Evolutionary conservation across 441 rosid species (phyloP).

Genomic region (Raphanus hybrid): DNA sequence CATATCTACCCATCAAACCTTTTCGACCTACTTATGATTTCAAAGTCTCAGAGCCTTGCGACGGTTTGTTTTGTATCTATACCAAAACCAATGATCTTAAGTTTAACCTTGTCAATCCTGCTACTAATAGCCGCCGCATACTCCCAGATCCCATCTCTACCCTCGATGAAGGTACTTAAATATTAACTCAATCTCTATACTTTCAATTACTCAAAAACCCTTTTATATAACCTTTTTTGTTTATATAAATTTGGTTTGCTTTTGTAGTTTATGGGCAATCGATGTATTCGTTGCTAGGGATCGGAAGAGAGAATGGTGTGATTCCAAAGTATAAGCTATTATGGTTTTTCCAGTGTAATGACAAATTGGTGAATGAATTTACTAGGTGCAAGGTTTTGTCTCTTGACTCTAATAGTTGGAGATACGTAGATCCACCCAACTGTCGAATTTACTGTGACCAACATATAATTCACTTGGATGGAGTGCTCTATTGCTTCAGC

Average conservation of each 20-base stretch:
- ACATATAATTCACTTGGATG: constrained; percentile 1
- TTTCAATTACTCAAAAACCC: no score
- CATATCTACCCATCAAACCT: not conserved
- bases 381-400: constrained; percentile 12
- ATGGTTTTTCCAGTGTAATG: not conserved
- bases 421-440: not conserved
- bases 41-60: constrained; percentile 7
- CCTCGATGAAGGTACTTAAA: no score
- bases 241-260: no score
- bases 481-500: not conserved
- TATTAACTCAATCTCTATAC: no score
- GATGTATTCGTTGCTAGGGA: not conserved
- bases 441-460: not conserved
- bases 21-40: not conserved
- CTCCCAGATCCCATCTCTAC: not conserved
- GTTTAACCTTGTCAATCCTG: constrained; percentile 1
- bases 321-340: constrained; percentile 14
- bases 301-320: constrained; percentile 7
- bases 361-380: not conserved
- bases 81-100: no score
- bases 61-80: not conserved
- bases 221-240: no score
- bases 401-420: constrained; percentile 16
- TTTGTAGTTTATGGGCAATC: no score
- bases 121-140: not conserved